phyloP scores from a whole-genome alignment of 495 filamentous ascomycete species.

The Zalerion maritima region DNA sequence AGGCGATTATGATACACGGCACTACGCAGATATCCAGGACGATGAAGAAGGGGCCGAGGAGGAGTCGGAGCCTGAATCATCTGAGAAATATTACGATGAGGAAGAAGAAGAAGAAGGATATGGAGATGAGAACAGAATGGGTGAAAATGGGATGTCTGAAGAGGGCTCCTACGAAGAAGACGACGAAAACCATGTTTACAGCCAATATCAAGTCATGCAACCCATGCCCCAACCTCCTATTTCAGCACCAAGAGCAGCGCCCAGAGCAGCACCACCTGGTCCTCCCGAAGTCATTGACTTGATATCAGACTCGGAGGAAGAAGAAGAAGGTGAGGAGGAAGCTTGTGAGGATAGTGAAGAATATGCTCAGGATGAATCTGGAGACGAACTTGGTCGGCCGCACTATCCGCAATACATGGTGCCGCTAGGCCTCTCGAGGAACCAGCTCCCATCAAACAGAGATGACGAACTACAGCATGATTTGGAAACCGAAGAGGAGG shows the following conservation, averaged over 20 bases:
- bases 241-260: conserved; percentile 4
- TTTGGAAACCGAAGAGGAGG: conserved; percentile 8
- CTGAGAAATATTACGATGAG: conserved; percentile 10
- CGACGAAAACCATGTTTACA: conserved; percentile 9
- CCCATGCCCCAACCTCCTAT: too few relatives aligned
- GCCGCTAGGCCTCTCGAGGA: conserved; percentile 2
- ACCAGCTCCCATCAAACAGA: background rate
- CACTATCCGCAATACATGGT: conserved; percentile 4
- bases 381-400: conserved; percentile 1
- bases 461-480: background rate
- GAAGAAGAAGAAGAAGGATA: conserved; percentile 11
- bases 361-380: conserved; percentile 7
- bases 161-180: conserved; percentile 12
- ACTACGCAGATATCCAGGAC: conserved; percentile 16
- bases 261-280: conserved; percentile 5
- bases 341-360: background rate
- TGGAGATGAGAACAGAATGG: conserved; percentile 13
- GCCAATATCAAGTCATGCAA: conserved; percentile 11
- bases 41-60: conserved; percentile 23
- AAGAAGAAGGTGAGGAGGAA: conserved; percentile 10
- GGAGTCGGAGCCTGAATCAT: conserved; percentile 9
- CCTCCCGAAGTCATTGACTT: conserved; percentile 22
- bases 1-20: conserved; percentile 15
- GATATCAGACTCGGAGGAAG: conserved; percentile 25
- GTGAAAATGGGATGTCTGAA: conserved; percentile 13